phyloP scores from a whole-genome alignment of 768 basidiomycete genomes.

The Serendipita sp. region DNA sequence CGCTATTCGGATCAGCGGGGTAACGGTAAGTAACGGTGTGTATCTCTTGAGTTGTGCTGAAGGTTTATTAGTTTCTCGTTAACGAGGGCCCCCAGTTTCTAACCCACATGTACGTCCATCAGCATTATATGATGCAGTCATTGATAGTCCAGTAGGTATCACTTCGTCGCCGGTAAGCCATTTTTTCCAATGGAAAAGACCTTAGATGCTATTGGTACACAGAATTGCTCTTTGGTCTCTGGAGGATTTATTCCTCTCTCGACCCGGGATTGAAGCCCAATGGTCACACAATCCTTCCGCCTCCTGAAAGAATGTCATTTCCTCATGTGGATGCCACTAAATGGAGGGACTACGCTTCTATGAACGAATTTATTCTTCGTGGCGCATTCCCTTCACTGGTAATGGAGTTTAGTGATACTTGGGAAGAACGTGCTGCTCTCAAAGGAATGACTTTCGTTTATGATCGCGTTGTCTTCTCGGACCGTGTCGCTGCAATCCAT shows the following conservation, averaged over 20 bases:
- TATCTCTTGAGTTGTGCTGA: neutral
- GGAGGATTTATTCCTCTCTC: slow-evolving; percentile 77
- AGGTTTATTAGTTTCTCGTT: slow-evolving; percentile 41
- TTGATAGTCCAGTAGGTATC: neutral
- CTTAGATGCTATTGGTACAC: slow-evolving; percentile 81
- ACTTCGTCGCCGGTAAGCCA: slow-evolving; percentile 5
- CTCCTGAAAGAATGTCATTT: slow-evolving; percentile 63
- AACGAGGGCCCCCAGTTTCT: slow-evolving; percentile 83
- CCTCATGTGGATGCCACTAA: slow-evolving; percentile 53
- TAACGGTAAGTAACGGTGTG: slow-evolving; percentile 36
- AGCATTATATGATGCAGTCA: neutral
- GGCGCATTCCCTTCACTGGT: slow-evolving; percentile 65
- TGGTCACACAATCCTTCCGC: slow-evolving; percentile 58
- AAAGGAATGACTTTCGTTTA: slow-evolving; percentile 51
- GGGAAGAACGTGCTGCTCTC: slow-evolving; percentile 61
- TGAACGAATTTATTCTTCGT: slow-evolving; percentile 81
- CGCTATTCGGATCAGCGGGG: slow-evolving; percentile 63
- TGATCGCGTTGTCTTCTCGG: slow-evolving; percentile 76
- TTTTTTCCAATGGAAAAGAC: slow-evolving; percentile 57
- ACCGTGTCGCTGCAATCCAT: slow-evolving; percentile 72
- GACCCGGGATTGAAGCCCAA: slow-evolving; percentile 49
- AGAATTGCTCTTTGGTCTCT: slow-evolving; percentile 82
- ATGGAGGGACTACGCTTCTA: slow-evolving; percentile 82
- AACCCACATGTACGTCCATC: slow-evolving; percentile 16
- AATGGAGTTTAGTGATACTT: slow-evolving; percentile 72